These are phyloP conservation scores for Clonostachys rhizophaga DNA, from an alignment of 2,329 filamentous ascomycete species.

Conservation along the genomic window DNA sequence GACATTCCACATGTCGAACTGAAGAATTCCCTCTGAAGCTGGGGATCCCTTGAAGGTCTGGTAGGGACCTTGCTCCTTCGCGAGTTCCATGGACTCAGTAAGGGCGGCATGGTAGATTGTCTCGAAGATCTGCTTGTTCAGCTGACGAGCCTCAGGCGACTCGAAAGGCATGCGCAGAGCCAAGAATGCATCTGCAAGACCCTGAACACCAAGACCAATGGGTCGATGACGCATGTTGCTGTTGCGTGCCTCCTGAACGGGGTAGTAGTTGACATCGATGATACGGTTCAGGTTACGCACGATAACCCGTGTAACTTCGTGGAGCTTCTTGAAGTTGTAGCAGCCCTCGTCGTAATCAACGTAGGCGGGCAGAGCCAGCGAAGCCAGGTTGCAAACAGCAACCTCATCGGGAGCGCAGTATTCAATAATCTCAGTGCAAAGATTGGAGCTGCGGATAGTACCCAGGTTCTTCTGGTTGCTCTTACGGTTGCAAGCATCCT, in stretches of 20 bases:
- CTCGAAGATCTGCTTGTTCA: constrained; percentile 99
- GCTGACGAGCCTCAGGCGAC: constrained; percentile 84
- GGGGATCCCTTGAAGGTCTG: constrained; percentile 89
- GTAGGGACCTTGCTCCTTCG: constrained; percentile 80
- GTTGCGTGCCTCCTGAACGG: constrained; percentile 87
- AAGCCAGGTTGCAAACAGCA: constrained; percentile 96
- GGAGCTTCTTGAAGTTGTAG: constrained; percentile 96
- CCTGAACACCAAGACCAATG: constrained; percentile 94
- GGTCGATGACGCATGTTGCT: constrained; percentile 98
- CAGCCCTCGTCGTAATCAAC: constrained; percentile 80
- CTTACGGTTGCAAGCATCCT: constrained; percentile 97
- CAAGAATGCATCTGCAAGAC: constrained; percentile 96
- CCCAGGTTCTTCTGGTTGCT: constrained; percentile 99
- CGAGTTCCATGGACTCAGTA: constrained; percentile 82
- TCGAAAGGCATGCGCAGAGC: constrained; percentile 96
- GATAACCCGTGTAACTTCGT: constrained; percentile 89
- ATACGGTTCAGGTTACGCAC: constrained; percentile 97
- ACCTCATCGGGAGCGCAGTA: constrained; percentile 98
- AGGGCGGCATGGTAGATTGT: constrained; percentile 97
- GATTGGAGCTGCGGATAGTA: constrained; percentile 96
- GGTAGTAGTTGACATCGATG: constrained; percentile 97
- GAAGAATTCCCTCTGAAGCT: constrained; percentile 89
- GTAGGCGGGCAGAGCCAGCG: constrained; percentile 84
- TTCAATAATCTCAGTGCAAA: constrained; percentile 98
- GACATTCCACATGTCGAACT: constrained; percentile 98